Conservation (phyloP, 768 basidiomycete species). For the Termitomyces sp. region DNA sequence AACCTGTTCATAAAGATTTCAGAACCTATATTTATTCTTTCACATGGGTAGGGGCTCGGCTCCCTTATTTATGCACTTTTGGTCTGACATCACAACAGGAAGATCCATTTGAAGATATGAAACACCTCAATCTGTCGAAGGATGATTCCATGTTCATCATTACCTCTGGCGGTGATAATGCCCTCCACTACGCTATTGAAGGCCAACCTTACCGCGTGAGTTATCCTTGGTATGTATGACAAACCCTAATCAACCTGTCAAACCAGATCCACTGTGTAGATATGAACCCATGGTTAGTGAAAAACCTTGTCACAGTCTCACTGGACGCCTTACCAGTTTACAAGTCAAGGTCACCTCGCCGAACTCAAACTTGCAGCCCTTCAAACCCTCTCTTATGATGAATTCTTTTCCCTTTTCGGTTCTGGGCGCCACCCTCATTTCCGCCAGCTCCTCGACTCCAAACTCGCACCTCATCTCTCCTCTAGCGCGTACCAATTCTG, state of each 20-base stretch:
- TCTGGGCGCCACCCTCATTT: conserved; percentile 58
- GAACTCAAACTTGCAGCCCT: conserved; percentile 76
- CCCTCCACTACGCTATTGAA: conserved; percentile 73
- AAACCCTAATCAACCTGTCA: conserved; percentile 4
- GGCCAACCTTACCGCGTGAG: conserved; percentile 51
- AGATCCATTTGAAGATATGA: conserved; percentile 74
- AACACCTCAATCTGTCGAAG: conserved; percentile 50
- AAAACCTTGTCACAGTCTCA: conserved; percentile 6
- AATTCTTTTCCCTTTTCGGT: conserved; percentile 69
- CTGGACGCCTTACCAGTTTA: background rate
- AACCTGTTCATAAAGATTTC: conserved; percentile 65
- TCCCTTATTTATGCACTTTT: background rate
- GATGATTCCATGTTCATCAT: conserved; percentile 72
- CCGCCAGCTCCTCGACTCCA: conserved; percentile 53
- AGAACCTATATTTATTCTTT: conserved; percentile 63
- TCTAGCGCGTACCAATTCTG: conserved; percentile 77
- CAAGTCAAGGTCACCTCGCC: conserved; percentile 71
- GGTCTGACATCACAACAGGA: conserved; percentile 36
- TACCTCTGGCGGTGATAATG: conserved; percentile 78
- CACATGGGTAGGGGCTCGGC: conserved; percentile 42
- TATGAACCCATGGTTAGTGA: conserved; percentile 57
- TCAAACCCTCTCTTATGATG: conserved; percentile 49
- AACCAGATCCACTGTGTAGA: conserved; percentile 65
- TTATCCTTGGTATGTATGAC: background rate
- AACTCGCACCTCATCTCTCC: conserved; percentile 65